These are phyloP conservation scores for Parathielavia hyrcaniae DNA, from an alignment of 495 filamentous ascomycete species.

Conservation along the genomic window DNA sequence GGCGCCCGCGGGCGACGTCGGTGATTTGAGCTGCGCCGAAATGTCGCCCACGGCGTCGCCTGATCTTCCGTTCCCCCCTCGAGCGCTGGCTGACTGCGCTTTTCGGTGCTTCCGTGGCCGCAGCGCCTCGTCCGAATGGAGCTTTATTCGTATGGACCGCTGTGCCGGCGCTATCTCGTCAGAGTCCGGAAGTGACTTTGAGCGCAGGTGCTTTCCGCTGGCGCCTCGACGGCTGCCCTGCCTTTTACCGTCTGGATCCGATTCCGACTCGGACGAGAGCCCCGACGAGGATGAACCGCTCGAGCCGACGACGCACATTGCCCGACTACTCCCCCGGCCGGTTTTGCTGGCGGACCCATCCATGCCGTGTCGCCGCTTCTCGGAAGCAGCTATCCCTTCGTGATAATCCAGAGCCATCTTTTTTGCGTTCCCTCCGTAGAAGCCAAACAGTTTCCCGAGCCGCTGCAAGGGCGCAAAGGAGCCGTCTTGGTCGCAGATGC, in stretches of 20 bases:
- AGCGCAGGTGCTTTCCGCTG: conserved; percentile 41
- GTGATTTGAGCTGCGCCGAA: conserved; percentile 69
- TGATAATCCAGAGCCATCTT: conserved; percentile 37
- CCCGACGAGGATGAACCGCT: conserved; percentile 57
- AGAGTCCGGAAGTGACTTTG: conserved; percentile 46
- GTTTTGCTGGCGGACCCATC: conserved; percentile 12
- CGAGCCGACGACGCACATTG: conserved; percentile 41
- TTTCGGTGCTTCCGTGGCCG: conserved; percentile 56
- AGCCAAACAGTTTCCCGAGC: conserved; percentile 52
- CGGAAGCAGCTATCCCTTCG: conserved; percentile 29
- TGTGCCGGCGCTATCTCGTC: conserved; percentile 62
- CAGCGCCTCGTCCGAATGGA: conserved; percentile 72
- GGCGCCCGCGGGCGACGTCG: conserved; percentile 72
- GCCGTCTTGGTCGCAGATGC: conserved; percentile 73
- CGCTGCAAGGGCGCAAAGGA: conserved; percentile 66
- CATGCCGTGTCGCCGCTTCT: conserved; percentile 24
- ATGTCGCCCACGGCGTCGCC: conserved; percentile 28
- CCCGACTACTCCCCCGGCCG: conserved; percentile 18
- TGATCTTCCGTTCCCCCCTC: conserved; percentile 18
- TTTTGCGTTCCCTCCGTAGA: conserved; percentile 33
- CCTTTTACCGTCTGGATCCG: conserved; percentile 37
- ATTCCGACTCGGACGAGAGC: conserved; percentile 55
- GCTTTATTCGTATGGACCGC: conserved; percentile 84
- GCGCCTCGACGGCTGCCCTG: conserved; percentile 21
- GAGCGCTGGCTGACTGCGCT: conserved; percentile 39